Conservation (phyloP, 2,329 filamentous ascomycete species). For the Hypomyces perniciosus region DNA sequence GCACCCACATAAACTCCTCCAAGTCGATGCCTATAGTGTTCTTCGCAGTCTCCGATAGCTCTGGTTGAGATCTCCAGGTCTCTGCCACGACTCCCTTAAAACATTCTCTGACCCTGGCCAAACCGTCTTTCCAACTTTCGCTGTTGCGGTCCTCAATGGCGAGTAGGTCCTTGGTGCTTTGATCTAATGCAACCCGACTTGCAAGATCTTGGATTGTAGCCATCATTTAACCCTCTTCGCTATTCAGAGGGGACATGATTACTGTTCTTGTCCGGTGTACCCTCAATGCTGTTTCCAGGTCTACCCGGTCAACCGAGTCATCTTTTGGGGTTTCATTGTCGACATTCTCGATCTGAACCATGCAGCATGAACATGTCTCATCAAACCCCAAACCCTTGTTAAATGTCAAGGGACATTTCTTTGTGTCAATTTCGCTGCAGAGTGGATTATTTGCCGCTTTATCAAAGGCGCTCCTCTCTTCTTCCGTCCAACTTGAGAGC, state of each 20-base stretch:
- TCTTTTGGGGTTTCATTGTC: background rate
- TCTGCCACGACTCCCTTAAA: constrained; percentile 13
- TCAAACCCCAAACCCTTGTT: constrained; percentile 1
- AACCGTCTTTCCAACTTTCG: constrained; percentile 9
- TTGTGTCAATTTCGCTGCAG: constrained; percentile 15
- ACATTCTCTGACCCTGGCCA: background rate
- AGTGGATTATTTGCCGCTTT: constrained; percentile 11
- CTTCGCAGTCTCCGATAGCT: constrained; percentile 8
- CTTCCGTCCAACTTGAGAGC: constrained; percentile 13
- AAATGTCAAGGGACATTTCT: constrained; percentile 12
- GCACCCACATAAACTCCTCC: constrained; percentile 16
- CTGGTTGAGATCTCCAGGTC: constrained; percentile 8
- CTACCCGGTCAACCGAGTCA: background rate
- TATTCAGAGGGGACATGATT: constrained; percentile 6
- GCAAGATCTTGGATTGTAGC: constrained; percentile 5
- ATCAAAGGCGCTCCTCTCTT: constrained; percentile 14
- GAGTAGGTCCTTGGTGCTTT: constrained; percentile 1
- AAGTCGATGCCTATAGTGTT: constrained; percentile 13
- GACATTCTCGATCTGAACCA: constrained; percentile 12
- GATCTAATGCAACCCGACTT: constrained; percentile 1
- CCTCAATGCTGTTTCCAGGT: background rate
- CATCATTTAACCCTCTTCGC: constrained; percentile 13
- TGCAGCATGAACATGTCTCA: background rate
- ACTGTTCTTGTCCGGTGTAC: constrained; percentile 10
- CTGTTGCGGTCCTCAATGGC: background rate